phyloP scores from a whole-genome alignment of 805 yeast species.

The Dipodascus albidus region DNA sequence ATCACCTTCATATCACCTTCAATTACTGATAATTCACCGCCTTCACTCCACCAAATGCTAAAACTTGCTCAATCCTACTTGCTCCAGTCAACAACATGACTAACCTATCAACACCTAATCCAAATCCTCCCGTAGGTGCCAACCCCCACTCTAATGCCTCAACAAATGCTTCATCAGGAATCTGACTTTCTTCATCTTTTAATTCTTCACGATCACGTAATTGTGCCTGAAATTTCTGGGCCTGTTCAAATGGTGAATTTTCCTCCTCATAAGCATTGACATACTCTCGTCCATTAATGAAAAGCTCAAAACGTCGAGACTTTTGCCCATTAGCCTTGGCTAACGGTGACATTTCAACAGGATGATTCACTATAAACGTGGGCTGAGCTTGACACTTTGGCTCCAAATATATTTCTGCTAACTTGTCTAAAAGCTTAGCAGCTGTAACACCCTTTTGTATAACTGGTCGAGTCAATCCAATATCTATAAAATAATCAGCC shows the following conservation, averaged over 20 bases:
- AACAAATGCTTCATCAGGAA: constrained; percentile 65
- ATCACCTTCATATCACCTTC: not conserved
- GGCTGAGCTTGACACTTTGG: constrained; percentile 48
- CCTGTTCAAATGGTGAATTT: constrained; percentile 70
- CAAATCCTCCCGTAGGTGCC: constrained; percentile 99
- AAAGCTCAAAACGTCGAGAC: constrained; percentile 75
- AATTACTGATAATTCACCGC: constrained; percentile 14
- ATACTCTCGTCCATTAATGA: constrained; percentile 67
- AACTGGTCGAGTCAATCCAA: constrained; percentile 27
- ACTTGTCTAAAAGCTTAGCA: constrained; percentile 50
- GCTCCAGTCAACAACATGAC: constrained; percentile 64
- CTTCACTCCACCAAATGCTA: constrained; percentile 17
- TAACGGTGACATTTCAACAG: constrained; percentile 74
- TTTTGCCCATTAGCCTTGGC: constrained; percentile 32
- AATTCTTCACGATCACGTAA: constrained; percentile 34
- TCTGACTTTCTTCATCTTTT: constrained; percentile 48
- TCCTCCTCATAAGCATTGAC: constrained; percentile 96
- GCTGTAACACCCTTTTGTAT: constrained; percentile 25
- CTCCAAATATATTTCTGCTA: constrained; percentile 55
- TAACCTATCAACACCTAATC: constrained; percentile 83
- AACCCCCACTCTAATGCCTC: constrained; percentile 81
- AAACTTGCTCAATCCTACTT: constrained; percentile 38
- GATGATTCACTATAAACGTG: constrained; percentile 70
- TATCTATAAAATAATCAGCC: constrained; percentile 27
- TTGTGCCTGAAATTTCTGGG: constrained; percentile 11